Base-by-base conservation (phyloP, 2,329 filamentous ascomycete species). In the Neonectria neomacrospora region DNA sequence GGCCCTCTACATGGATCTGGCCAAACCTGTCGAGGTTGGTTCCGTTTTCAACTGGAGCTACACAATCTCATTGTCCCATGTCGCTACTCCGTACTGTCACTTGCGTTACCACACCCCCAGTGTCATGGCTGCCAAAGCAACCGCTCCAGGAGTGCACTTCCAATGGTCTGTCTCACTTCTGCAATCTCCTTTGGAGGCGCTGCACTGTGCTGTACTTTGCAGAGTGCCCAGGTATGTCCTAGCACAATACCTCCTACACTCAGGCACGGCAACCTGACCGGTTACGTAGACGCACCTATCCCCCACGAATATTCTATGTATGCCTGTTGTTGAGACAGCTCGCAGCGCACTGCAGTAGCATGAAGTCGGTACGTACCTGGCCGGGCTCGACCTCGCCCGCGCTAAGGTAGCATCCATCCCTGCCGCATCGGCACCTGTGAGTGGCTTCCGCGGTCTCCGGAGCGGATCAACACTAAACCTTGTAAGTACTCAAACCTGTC, bases 391-490 rank as follows among this genome's bases (percentile, higher is more conserved):
- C 34, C 30, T 48, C 45, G 16, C 32, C 28, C 50, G 45, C 61
- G 59, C 65, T 64, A n/a, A n/a, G n/a, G n/a, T n/a, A 64, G 54
- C 56, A 67, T 51, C 45, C 45, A 64, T 51, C 61, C 66, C 63
- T 68, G 62, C 61, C 66, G 65, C 60, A 57, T 59, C 51, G 48
- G 32, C 11, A 58, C 56, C 52, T 73, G 52, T 78, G 69, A 78
- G 65, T 77, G 74, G 74, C 65, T 62, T 63, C 58, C 57, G 55
- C 63, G 51, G 60, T 37, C 42, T 61, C 73, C 76, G 74, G 75
- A 77, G 71, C 75, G 75, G 75, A 78, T 77, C 76, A 78, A 78
- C 76, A 74, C 76, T 77, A 77, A 78, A 78, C 77, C 76, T 78
- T 76, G 72, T 75, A 71, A 70, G 71, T 71, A 57, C 42, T 52